These are phyloP conservation scores for Pholiota adiposa DNA, from an alignment of 1,284 basidiomycete species.

Conservation along the genomic window DNA sequence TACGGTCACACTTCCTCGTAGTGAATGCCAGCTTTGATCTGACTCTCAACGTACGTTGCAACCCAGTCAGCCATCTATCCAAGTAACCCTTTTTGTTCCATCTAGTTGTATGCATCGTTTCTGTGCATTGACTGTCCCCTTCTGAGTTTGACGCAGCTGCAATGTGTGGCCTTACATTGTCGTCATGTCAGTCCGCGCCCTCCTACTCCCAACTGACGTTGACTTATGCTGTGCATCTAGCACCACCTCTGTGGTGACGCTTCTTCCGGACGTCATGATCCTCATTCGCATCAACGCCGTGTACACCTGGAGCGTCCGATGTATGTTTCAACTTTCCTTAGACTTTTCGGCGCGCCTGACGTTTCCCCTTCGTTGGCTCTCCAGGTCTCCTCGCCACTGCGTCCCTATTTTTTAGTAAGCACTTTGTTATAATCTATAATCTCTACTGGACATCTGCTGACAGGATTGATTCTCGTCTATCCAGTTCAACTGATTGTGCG, in stretches of 20 bases:
- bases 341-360: background rate
- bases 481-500: slow-evolving; percentile 22
- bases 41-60: slow-evolving; percentile 14
- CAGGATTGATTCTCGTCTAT: background rate
- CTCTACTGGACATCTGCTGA: background rate
- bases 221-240: slow-evolving; percentile 7
- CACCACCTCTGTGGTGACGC: slow-evolving; percentile 18
- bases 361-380: background rate
- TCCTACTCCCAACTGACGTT: background rate
- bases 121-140: background rate
- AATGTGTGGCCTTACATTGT: slow-evolving; percentile 24
- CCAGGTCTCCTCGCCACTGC: slow-evolving; percentile 17
- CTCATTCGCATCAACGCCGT: slow-evolving; percentile 26
- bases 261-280: slow-evolving; percentile 23
- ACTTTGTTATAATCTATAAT: too few species aligned
- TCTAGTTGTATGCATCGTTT: slow-evolving; percentile 8
- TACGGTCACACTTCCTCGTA: slow-evolving; percentile 3
- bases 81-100: background rate
- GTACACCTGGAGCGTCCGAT: slow-evolving; percentile 17
- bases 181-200: slow-evolving; percentile 19
- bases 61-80: background rate
- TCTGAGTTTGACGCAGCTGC: slow-evolving; percentile 14
- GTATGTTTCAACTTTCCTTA: slow-evolving; percentile 4
- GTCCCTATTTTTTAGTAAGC: slow-evolving; percentile 21
- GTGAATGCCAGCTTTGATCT: slow-evolving; percentile 20